These are phyloP conservation scores for Dendrothele bispora DNA, from an alignment of 768 basidiomycete genomes.

Conservation along the genomic window DNA sequence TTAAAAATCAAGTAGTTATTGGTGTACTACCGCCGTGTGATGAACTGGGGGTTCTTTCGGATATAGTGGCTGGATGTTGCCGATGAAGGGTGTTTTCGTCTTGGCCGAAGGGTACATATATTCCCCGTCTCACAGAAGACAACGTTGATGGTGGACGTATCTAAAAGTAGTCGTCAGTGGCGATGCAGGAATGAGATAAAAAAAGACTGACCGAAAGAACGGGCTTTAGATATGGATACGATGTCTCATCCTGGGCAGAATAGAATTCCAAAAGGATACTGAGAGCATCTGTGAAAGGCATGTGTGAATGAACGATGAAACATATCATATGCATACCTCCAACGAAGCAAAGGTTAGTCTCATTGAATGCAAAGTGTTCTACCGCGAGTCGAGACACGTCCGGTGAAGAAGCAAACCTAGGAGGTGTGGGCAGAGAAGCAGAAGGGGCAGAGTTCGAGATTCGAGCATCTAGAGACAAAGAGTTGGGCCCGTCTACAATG, in stretches of 20 bases:
- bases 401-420: slow-evolving; percentile 72
- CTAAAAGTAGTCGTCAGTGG: slow-evolving; percentile 7
- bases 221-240: slow-evolving; percentile 48
- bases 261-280: slow-evolving; percentile 75
- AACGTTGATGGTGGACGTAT: slow-evolving; percentile 53
- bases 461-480: slow-evolving; percentile 71
- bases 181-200: not conserved
- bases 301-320: slow-evolving; percentile 1
- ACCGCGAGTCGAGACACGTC: slow-evolving; percentile 68
- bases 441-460: slow-evolving; percentile 72
- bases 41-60: slow-evolving; percentile 56
- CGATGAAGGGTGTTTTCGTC: slow-evolving; percentile 20
- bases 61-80: slow-evolving; percentile 25
- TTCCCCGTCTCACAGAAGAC: slow-evolving; percentile 27
- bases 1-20: too few relatives aligned
- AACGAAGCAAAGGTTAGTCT: slow-evolving; percentile 55
- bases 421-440: slow-evolving; percentile 78
- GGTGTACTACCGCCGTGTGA: slow-evolving; percentile 61
- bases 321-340: slow-evolving; percentile 46
- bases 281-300: slow-evolving; percentile 53
- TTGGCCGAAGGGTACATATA: slow-evolving; percentile 43
- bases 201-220: slow-evolving; percentile 49
- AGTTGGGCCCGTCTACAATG: slow-evolving; percentile 70
- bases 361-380: slow-evolving; percentile 64
- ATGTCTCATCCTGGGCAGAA: slow-evolving; percentile 53